These are phyloP conservation scores for Boletus tylopilopsis DNA, from an alignment of 768 basidiomycete species.

Conservation along the genomic window DNA sequence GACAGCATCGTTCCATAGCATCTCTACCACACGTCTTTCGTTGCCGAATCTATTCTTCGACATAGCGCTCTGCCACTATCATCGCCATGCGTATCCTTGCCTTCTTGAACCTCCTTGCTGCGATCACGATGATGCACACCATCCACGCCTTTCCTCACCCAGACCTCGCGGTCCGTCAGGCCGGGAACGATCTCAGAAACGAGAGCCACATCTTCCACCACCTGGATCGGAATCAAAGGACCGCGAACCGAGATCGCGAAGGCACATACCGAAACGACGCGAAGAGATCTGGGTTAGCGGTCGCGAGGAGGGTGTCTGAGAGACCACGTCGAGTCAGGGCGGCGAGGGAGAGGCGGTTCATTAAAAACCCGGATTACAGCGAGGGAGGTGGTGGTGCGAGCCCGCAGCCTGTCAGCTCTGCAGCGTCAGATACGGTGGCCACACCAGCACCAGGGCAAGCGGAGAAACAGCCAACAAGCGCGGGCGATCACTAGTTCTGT, in stretches of 20 bases:
- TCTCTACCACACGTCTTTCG: neutral
- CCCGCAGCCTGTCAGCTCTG: slow-evolving; percentile 3
- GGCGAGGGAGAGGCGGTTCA: slow-evolving; percentile 15
- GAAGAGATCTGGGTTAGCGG: neutral
- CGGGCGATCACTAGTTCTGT: no score
- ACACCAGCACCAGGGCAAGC: slow-evolving; percentile 7
- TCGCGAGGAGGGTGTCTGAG: neutral
- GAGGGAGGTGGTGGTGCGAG: slow-evolving; percentile 6
- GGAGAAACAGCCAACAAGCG: neutral
- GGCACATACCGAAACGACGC: neutral
- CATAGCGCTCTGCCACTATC: slow-evolving; percentile 10
- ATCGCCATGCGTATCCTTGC: slow-evolving; percentile 25
- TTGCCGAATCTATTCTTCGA: slow-evolving; percentile 6
- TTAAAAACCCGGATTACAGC: slow-evolving; percentile 29
- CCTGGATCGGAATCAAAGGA: slow-evolving; percentile 28
- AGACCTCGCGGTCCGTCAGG: slow-evolving; percentile 18
- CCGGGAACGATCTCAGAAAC: slow-evolving; percentile 16
- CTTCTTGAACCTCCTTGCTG: slow-evolving; percentile 24
- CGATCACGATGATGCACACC: slow-evolving; percentile 21
- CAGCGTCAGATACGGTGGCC: slow-evolving; percentile 7
- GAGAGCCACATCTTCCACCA: slow-evolving; percentile 27
- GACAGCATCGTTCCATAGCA: neutral
- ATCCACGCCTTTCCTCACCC: slow-evolving; percentile 22
- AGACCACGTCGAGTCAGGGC: neutral
- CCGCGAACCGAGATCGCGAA: slow-evolving; percentile 15